These are phyloP conservation scores for Starmera amethionina DNA, from an alignment of 805 yeast genomes.

Conservation along the genomic window DNA sequence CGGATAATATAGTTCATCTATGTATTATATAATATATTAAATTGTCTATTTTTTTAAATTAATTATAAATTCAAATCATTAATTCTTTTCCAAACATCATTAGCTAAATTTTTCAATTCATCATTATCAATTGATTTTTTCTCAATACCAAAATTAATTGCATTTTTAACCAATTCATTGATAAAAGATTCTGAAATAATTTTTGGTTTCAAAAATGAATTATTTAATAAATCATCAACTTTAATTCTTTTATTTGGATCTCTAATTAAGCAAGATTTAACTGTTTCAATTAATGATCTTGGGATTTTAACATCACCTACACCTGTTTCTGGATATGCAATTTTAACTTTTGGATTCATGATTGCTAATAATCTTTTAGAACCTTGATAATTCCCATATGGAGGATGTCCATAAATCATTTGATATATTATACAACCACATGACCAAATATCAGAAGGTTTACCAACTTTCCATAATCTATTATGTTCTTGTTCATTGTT, in stretches of 20 bases:
- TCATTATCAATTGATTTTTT: constrained; percentile 31
- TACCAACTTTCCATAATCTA: constrained; percentile 66
- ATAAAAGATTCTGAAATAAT: constrained; percentile 59
- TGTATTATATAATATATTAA: not conserved
- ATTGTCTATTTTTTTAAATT: not conserved
- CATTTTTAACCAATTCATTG: constrained; percentile 62
- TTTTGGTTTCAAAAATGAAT: constrained; percentile 67
- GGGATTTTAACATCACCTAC: constrained; percentile 59
- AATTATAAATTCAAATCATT: constrained; percentile 4
- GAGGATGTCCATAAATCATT: constrained; percentile 90
- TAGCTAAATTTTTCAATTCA: constrained; percentile 37
- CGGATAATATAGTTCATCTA: too few species aligned
- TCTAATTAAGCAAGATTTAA: constrained; percentile 60
- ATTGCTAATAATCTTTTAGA: constrained; percentile 75
- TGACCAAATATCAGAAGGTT: constrained; percentile 96
- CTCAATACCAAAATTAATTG: constrained; percentile 62
- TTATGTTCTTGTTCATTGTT: constrained; percentile 6
- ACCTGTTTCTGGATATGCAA: constrained; percentile 55
- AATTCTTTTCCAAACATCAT: constrained; percentile 51
- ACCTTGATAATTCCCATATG: constrained; percentile 73
- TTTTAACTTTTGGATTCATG: constrained; percentile 71
- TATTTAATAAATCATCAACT: constrained; percentile 46
- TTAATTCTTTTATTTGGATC: constrained; percentile 64
- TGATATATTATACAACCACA: constrained; percentile 95
- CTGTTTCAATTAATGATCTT: constrained; percentile 54